A percentile compares a stretch with the other conserved stretches of the same genome.
Evolutionary conservation across 225 moss, liverwort and hornwort species (phyloP).

Genomic region (Anthoceros angustus): DNA sequence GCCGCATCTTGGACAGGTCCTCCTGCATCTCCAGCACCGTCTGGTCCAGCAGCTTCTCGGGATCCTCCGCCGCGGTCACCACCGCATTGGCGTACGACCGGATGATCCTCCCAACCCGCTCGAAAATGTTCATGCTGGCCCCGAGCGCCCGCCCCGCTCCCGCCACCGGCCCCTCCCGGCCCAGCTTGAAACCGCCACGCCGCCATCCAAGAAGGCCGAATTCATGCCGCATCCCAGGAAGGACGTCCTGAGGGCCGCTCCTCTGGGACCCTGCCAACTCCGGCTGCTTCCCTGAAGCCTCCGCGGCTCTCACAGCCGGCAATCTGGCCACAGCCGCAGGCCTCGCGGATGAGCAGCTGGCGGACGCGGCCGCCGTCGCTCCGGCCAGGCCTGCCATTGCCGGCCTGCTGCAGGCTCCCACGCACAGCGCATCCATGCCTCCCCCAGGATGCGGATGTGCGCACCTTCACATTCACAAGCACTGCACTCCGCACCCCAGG

Average conservation of each 20-base stretch:
- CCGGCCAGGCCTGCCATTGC: conserved; percentile 1
- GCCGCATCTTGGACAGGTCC: conserved; percentile 91
- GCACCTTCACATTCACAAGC: too few species aligned
- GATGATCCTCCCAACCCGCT: conserved; percentile 80
- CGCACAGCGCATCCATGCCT: neutral
- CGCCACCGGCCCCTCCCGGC: conserved; percentile 27
- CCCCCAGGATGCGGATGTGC: neutral
- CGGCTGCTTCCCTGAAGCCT: neutral
- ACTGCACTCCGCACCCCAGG: too few species aligned
- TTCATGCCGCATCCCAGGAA: neutral
- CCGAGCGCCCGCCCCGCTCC: conserved; percentile 57
- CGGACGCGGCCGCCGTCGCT: neutral
- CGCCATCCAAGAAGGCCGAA: neutral
- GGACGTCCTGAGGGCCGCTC: neutral
- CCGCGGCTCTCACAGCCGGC: conserved; percentile 2
- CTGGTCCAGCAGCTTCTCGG: conserved; percentile 90
- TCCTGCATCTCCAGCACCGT: conserved; percentile 98
- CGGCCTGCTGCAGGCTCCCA: neutral
- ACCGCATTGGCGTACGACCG: conserved; percentile 96
- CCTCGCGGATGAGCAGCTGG: conserved; percentile 1
- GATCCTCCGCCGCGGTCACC: conserved; percentile 94
- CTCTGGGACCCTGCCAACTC: neutral
- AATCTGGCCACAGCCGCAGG: neutral
- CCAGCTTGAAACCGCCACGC: conserved; percentile 7
- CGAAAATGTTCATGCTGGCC: conserved; percentile 81